Evolutionary conservation across 176 grass and related monocot species (phyloP).

Genomic region (Aegilops longissima): DNA sequence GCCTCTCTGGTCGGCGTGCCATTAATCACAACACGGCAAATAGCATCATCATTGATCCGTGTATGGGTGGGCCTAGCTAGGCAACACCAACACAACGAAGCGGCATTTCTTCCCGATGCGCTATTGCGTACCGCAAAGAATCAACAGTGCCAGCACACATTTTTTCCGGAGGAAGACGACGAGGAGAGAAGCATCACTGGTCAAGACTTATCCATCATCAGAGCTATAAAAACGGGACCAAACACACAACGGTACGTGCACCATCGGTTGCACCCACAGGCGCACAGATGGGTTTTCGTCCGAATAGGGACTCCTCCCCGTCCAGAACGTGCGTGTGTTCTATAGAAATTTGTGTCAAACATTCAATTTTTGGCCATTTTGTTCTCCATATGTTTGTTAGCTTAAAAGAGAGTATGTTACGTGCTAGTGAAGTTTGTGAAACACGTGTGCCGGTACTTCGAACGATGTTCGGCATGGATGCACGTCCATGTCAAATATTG

Average conservation of each 20-base stretch:
- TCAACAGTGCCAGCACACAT: background rate
- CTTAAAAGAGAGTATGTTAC: background rate
- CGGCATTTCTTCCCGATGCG: background rate
- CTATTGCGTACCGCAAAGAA: background rate
- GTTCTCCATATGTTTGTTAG: background rate
- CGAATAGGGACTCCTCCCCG: background rate
- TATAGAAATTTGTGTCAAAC: background rate
- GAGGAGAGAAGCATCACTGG: background rate
- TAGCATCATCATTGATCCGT: constrained; percentile 16
- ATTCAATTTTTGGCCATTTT: background rate
- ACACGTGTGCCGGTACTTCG: background rate
- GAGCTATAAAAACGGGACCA: constrained; percentile 10
- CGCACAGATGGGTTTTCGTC: background rate
- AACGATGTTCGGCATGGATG: background rate
- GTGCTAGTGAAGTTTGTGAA: constrained; percentile 1
- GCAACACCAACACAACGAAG: constrained; percentile 4
- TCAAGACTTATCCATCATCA: background rate
- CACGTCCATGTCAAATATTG: background rate
- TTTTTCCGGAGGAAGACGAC: background rate
- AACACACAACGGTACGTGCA: constrained; percentile 13
- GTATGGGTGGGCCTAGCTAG: background rate
- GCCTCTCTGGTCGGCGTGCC: background rate
- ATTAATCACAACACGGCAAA: constrained; percentile 13
- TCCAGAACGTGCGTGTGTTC: background rate
- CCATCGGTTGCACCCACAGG: background rate